Percentiles rank a stretch among this genome's conserved stretches.
Conservation (phyloP, 1,139 yeast species). For the Tardiomyces digboiensis region DNA sequence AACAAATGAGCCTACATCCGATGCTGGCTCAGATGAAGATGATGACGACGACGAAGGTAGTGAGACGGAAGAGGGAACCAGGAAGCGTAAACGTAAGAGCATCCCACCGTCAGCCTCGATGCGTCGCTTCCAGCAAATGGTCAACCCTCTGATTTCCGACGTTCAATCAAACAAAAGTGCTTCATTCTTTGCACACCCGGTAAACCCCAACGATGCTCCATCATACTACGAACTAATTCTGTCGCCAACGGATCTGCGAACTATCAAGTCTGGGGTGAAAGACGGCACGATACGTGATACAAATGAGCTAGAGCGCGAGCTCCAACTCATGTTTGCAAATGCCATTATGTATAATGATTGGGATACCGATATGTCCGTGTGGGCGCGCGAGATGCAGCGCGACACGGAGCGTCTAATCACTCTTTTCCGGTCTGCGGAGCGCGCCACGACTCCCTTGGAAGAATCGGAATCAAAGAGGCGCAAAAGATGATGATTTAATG, state of each 20-base stretch:
- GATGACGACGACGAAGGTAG: not conserved
- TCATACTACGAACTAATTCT: conserved; percentile 53
- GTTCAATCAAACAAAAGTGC: conserved; percentile 67
- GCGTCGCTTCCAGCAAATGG: conserved; percentile 23
- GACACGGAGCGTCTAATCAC: conserved; percentile 28
- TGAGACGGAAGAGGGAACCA: not conserved
- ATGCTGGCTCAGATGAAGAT: not conserved
- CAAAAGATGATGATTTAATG: too few species aligned
- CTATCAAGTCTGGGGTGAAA: conserved; percentile 47
- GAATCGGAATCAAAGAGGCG: not conserved
- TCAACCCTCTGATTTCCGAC: conserved; percentile 46
- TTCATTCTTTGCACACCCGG: conserved; percentile 65
- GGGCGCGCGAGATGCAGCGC: conserved; percentile 55
- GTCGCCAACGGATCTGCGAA: conserved; percentile 60
- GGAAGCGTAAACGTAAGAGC: conserved; percentile 1
- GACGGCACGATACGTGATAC: conserved; percentile 43
- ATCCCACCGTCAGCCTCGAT: conserved; percentile 11
- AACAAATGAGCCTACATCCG: conserved; percentile 1
- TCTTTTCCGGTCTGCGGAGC: conserved; percentile 17
- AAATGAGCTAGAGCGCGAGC: conserved; percentile 53
- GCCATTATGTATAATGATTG: conserved; percentile 73
- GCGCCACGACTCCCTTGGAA: not conserved
- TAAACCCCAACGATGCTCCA: conserved; percentile 57
- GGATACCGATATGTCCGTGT: conserved; percentile 49
- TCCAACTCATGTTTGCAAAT: conserved; percentile 73